Conservation (phyloP, 2,329 filamentous ascomycete species). For the Pseudogymnoascus sp. region DNA sequence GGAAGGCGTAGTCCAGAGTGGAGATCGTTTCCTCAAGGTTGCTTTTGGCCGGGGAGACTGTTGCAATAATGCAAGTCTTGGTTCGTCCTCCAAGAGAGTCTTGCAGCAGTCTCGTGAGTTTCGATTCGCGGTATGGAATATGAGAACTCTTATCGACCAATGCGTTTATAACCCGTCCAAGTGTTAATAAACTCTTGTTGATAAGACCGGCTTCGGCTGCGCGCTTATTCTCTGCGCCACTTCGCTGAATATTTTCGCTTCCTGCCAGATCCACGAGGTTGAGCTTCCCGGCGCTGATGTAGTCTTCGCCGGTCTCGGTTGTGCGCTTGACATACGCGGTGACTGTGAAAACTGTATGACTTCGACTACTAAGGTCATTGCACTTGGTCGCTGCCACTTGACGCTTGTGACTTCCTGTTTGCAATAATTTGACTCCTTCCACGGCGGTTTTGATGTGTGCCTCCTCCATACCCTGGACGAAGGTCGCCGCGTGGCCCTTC, state of each 20-base stretch:
- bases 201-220: slow-evolving; percentile 93
- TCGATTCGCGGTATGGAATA: slow-evolving; percentile 89
- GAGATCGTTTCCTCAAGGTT: slow-evolving; percentile 98
- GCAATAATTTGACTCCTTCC: slow-evolving; percentile 81
- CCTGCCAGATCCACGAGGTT: slow-evolving; percentile 95
- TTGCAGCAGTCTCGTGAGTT: slow-evolving; percentile 88
- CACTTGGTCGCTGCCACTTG: slow-evolving; percentile 99
- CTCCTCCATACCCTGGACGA: slow-evolving; percentile 98
- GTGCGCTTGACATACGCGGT: slow-evolving; percentile 82
- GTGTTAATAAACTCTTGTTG: slow-evolving; percentile 92
- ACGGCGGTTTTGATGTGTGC: slow-evolving; percentile 79
- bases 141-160: slow-evolving; percentile 83
- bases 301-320: slow-evolving; percentile 79
- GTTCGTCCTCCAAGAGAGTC: slow-evolving; percentile 92
- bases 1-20: slow-evolving; percentile 93
- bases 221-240: slow-evolving; percentile 95
- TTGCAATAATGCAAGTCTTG: slow-evolving; percentile 98
- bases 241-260: slow-evolving; percentile 95
- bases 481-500: slow-evolving; percentile 73
- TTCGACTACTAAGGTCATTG: slow-evolving; percentile 94
- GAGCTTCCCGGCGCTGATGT: slow-evolving; percentile 82
- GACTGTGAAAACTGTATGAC: slow-evolving; percentile 95
- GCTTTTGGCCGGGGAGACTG: slow-evolving; percentile 85
- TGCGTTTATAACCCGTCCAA: slow-evolving; percentile 95
- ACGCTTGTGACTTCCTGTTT: slow-evolving; percentile 82